Evolutionary conservation across 164 flowering plant genomes (phyloP).

Genomic region (Chimonanthus salicifolius): DNA sequence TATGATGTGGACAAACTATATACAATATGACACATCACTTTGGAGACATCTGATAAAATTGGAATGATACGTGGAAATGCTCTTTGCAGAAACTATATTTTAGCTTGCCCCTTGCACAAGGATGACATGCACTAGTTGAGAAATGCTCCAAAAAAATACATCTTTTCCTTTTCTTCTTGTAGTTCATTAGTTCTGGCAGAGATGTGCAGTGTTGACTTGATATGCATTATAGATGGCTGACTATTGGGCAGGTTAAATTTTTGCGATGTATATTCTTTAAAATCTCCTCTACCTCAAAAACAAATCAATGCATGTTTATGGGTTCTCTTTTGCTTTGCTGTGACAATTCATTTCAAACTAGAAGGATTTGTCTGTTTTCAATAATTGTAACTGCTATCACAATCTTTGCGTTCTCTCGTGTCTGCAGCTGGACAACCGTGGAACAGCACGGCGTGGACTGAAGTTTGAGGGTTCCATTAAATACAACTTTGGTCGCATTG

Average conservation of each 20-base stretch:
- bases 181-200: neutral
- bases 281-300: too few species aligned
- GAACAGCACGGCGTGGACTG: conserved; percentile 81
- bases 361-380: neutral
- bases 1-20: too few species aligned
- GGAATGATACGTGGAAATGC: too few species aligned
- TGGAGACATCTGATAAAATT: too few species aligned
- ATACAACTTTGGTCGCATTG: conserved; percentile 52
- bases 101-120: too few species aligned
- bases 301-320: neutral
- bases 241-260: too few species aligned
- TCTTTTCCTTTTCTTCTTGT: neutral
- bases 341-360: neutral
- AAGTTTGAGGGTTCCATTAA: conserved; percentile 73
- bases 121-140: too few species aligned
- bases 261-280: too few species aligned
- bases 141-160: neutral
- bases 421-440: conserved; percentile 85
- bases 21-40: too few species aligned
- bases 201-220: too few species aligned
- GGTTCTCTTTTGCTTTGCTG: neutral
- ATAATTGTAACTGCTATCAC: neutral
- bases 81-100: too few species aligned
- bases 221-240: too few species aligned
- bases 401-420: neutral